Base-by-base conservation (phyloP, 176 grass and related monocot genomes). In the Eragrostis nindensis region DNA sequence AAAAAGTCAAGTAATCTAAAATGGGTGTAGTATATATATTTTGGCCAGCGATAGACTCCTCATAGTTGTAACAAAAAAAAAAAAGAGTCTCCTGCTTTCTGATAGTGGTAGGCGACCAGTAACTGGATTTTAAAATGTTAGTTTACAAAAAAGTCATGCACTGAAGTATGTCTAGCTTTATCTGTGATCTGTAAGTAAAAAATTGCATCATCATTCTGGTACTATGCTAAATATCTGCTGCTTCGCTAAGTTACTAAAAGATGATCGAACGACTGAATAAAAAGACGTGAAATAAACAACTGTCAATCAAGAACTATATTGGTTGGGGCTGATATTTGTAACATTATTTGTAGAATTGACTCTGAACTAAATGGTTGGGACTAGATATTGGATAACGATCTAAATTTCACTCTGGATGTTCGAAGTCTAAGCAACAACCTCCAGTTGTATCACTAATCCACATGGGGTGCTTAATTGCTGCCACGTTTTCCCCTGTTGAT, bases 391-490 rank as follows among this genome's bases (percentile, higher is more conserved):
- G 13, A 62, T 30, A 0, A 44, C 17, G 75, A 78, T 40, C 6
- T 39, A 17, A 66, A 66, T 52, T 61, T 6, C 45, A 40, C 6
- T 66, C 50, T n/a, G 19, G 27, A 52, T 52, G 62, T 45, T 78
- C 53, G 24, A 77, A 47, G 40, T 77, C 15, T 43, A 77, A 63
- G 56, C 24, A 78, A 78, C 29, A 27, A 39, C 4, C 11, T 64
- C 15, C 19, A 16, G 14, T 66, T 38, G 59, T 22, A 76, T 61
- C 39, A 44, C 38, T 8, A 46, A 48, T 10, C 6, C 43, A 49
- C 75, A 65, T 77, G 59, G 25, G 11, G 9, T 49, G 25, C 74
- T 59, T 77, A 46, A 62, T 46, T 77, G 15, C 9, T 13, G 9
- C 40, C 42, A 77, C 41, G 22, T 47, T 47, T 62, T 45, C 24